phyloP scores from a whole-genome alignment of 2,329 filamentous ascomycete species.

The Pyrenochaeta sp. region DNA sequence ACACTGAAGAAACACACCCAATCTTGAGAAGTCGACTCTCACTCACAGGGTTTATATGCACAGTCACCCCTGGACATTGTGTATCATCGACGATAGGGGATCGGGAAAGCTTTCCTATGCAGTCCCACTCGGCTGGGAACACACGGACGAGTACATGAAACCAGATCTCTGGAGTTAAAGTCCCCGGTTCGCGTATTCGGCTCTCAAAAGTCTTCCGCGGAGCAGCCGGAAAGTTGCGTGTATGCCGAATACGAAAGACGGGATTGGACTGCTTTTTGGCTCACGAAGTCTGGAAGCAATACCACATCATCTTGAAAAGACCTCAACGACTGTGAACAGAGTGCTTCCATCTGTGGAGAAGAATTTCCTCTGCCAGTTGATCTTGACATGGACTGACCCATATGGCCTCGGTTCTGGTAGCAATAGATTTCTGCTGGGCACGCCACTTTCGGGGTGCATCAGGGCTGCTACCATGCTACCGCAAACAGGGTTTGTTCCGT shows the following conservation, averaged over 20 bases:
- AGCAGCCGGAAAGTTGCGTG: slow-evolving; percentile 6
- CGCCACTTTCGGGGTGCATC: not conserved
- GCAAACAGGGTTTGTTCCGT: not conserved
- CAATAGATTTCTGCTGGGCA: not conserved
- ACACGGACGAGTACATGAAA: slow-evolving; percentile 14
- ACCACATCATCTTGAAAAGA: slow-evolving; percentile 2
- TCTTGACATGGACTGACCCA: not conserved
- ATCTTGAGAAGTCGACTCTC: slow-evolving; percentile 19
- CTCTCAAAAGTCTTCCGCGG: slow-evolving; percentile 1
- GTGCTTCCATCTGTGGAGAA: not conserved
- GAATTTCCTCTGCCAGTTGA: not conserved
- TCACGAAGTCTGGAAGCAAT: slow-evolving; percentile 1
- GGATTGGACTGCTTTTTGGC: slow-evolving; percentile 4
- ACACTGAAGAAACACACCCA: slow-evolving; percentile 17
- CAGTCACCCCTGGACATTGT: slow-evolving; percentile 8
- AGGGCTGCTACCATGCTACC: not conserved
- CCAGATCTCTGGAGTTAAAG: slow-evolving; percentile 6
- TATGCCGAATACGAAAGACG: slow-evolving; percentile 8
- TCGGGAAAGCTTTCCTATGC: slow-evolving; percentile 9
- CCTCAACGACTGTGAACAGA: not conserved
- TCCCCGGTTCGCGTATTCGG: slow-evolving; percentile 5
- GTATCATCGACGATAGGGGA: slow-evolving; percentile 4
- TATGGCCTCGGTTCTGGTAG: not conserved
- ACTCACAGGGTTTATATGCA: slow-evolving; percentile 13
- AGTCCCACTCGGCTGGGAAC: slow-evolving; percentile 8